Evolutionary conservation across 768 basidiomycete species (phyloP).

Genomic region (Stropharia rugosoannulata): DNA sequence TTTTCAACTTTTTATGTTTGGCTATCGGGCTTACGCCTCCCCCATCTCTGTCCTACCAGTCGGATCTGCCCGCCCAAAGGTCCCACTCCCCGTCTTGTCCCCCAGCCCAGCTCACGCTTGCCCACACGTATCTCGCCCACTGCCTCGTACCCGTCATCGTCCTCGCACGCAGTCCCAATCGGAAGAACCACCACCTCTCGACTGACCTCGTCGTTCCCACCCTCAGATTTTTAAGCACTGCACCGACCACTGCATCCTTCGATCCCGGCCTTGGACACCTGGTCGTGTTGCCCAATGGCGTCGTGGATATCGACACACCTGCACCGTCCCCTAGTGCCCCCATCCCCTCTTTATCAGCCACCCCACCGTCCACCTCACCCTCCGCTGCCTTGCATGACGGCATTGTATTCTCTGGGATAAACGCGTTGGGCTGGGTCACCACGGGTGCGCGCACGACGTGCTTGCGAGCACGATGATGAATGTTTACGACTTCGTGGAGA

Average conservation of each 20-base stretch:
- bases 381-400: slow-evolving; percentile 30
- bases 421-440: slow-evolving; percentile 93
- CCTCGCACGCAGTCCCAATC: slow-evolving; percentile 52
- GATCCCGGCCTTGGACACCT: slow-evolving; percentile 57
- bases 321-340: too few species aligned
- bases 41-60: slow-evolving; percentile 7
- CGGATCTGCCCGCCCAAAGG: too few species aligned
- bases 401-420: slow-evolving; percentile 55
- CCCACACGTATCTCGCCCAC: slow-evolving; percentile 59
- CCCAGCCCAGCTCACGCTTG: slow-evolving; percentile 47
- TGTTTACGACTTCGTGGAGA: slow-evolving; percentile 77
- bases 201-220: slow-evolving; percentile 87
- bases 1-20: slow-evolving; percentile 78
- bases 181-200: slow-evolving; percentile 46
- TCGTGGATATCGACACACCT: slow-evolving; percentile 27
- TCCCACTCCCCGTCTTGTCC: slow-evolving; percentile 21
- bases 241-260: slow-evolving; percentile 58
- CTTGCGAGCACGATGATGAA: slow-evolving; percentile 93
- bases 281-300: slow-evolving; percentile 48
- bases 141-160: too few species aligned
- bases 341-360: too few species aligned
- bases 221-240: slow-evolving; percentile 81
- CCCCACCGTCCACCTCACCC: too few species aligned
- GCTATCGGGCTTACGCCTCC: slow-evolving; percentile 46
- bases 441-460: slow-evolving; percentile 89